These are phyloP conservation scores for Panicum virgatum DNA, from an alignment of 202 grass and related monocot species.

Conservation along the genomic window DNA sequence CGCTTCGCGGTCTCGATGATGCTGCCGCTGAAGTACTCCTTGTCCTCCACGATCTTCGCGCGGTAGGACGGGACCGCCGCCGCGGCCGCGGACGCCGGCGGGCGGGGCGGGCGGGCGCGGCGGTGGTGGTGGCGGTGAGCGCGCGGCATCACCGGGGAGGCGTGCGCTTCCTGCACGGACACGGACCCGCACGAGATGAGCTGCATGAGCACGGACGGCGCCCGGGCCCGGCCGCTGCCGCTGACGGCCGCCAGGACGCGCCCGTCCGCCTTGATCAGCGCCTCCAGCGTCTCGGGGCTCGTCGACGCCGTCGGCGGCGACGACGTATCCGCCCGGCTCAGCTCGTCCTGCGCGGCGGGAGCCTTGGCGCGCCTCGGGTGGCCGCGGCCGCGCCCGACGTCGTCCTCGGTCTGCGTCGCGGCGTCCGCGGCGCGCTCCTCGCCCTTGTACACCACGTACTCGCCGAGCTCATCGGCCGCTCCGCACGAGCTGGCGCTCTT, in stretches of 20 bases:
- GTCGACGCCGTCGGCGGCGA: constrained; percentile 69
- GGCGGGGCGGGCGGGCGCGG: constrained; percentile 37
- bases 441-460: constrained; percentile 64
- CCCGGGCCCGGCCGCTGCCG: constrained; percentile 42
- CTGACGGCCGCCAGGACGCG: constrained; percentile 30
- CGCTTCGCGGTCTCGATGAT: constrained; percentile 56
- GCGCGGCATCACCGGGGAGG: constrained; percentile 39
- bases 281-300: constrained; percentile 80
- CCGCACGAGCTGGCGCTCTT: constrained; percentile 33
- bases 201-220: constrained; percentile 84
- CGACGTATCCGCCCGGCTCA: constrained; percentile 57
- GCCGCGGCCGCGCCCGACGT: not conserved
- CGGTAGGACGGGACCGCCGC: not conserved
- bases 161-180: constrained; percentile 46
- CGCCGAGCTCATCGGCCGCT: constrained; percentile 12
- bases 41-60: constrained; percentile 54
- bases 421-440: constrained; percentile 60
- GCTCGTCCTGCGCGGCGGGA: constrained; percentile 37
- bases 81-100: not conserved
- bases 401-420: constrained; percentile 89
- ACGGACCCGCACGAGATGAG: constrained; percentile 91
- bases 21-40: constrained; percentile 87
- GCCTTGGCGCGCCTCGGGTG: constrained; percentile 16
- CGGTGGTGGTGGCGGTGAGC: constrained; percentile 19
- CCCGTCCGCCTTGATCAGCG: constrained; percentile 57